Percentiles rank a stretch among this genome's conserved stretches.
phyloP scores from a whole-genome alignment of 495 filamentous ascomycete species.

The Talaromyces trachyspermus region DNA sequence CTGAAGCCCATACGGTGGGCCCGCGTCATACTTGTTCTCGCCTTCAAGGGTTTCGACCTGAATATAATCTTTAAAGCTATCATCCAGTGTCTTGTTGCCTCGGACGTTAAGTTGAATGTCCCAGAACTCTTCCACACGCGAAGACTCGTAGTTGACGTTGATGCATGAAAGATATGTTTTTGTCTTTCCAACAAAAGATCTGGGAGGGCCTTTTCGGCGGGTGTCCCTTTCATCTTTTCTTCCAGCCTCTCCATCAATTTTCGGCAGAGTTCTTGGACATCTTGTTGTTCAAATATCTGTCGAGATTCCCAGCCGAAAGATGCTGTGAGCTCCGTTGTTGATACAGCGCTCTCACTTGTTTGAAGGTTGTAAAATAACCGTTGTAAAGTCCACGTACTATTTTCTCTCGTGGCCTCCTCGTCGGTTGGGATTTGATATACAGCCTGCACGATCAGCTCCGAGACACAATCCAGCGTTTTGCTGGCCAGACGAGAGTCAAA shows the following conservation, averaged over 20 bases:
- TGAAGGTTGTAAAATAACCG: slow-evolving; percentile 92
- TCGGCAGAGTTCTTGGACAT: slow-evolving; percentile 92
- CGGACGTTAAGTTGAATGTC: slow-evolving; percentile 96
- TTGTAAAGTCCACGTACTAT: slow-evolving; percentile 91
- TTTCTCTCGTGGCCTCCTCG: slow-evolving; percentile 66
- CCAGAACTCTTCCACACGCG: slow-evolving; percentile 95
- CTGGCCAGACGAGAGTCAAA: background rate
- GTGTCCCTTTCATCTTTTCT: slow-evolving; percentile 94
- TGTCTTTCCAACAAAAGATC: slow-evolving; percentile 92
- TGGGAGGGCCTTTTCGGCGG: slow-evolving; percentile 83
- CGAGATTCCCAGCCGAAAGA: slow-evolving; percentile 98
- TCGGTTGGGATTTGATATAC: slow-evolving; percentile 94
- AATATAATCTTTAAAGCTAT: slow-evolving; percentile 94
- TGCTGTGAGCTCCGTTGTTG: slow-evolving; percentile 84
- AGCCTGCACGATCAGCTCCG: slow-evolving; percentile 47
- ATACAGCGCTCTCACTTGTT: slow-evolving; percentile 69
- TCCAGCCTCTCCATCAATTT: slow-evolving; percentile 97
- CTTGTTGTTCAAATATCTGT: slow-evolving; percentile 98
- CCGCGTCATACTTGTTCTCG: slow-evolving; percentile 95
- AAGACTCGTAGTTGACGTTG: slow-evolving; percentile 94
- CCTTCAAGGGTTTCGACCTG: slow-evolving; percentile 94
- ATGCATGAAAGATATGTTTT: slow-evolving; percentile 99
- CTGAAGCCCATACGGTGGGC: slow-evolving; percentile 80
- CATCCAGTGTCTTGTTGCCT: slow-evolving; percentile 84
- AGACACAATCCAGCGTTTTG: background rate